phyloP scores from a whole-genome alignment of 2,329 filamentous ascomycete species.

The Alternaria sp. region DNA sequence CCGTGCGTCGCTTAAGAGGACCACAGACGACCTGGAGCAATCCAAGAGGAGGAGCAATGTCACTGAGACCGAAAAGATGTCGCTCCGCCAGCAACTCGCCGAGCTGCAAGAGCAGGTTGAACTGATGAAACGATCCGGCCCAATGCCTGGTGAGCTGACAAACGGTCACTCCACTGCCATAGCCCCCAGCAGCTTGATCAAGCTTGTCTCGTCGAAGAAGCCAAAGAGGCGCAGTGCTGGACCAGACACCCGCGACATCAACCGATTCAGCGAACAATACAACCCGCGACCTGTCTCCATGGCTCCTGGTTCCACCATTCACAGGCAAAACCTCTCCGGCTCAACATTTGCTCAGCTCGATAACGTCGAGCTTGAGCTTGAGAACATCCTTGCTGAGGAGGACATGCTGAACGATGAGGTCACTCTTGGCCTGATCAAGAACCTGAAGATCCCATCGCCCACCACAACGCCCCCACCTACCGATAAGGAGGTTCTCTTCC shows the following conservation, averaged over 20 bases:
- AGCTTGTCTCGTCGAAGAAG: constrained; percentile 95
- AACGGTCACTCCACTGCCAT: constrained; percentile 65
- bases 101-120: constrained; percentile 94
- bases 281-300: constrained; percentile 96
- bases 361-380: constrained; percentile 92
- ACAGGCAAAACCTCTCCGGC: constrained; percentile 74
- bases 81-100: constrained; percentile 83
- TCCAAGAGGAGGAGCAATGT: constrained; percentile 76
- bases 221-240: constrained; percentile 93
- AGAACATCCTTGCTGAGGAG: constrained; percentile 91
- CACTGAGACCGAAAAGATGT: constrained; percentile 84
- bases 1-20: constrained; percentile 78
- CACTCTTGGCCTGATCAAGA: constrained; percentile 92
- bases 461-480: constrained; percentile 86
- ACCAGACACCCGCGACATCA: constrained; percentile 80
- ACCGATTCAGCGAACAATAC: constrained; percentile 90
- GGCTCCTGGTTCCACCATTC: constrained; percentile 72
- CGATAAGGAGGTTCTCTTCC: constrained; percentile 98
- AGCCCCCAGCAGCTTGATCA: constrained; percentile 79
- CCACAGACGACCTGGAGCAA: constrained; percentile 80
- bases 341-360: constrained; percentile 83
- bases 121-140: constrained; percentile 77
- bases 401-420: constrained; percentile 97
- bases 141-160: constrained; percentile 70
- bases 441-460: constrained; percentile 93